Evolutionary conservation across 176 grass and related monocot species (phyloP), one percentile per base, ranked within the genome.

Genomic region (Aegilops tauschii): DNA sequence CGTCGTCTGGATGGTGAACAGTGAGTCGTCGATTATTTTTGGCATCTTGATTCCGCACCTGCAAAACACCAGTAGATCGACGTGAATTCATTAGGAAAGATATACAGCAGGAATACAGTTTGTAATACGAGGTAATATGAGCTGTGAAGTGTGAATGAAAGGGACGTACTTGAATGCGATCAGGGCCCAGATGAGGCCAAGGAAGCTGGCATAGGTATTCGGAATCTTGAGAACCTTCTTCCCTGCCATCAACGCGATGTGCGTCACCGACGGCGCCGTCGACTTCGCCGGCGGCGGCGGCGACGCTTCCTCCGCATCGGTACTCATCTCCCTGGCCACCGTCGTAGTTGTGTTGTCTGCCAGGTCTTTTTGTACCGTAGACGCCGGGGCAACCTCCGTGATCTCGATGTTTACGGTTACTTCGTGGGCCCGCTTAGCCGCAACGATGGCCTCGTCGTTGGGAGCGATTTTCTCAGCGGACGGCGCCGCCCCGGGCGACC

Each of bases 181-280:
- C 0, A 95, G 77, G 28, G 96, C 83, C 93, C 96, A 98, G 40
- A 94, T 34, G 68, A 98, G 88, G 9, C 96, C 96, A 2, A 98
- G 86, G 61, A 90, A 92, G 67, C 93, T 98, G 1, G 91, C 96
- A 28, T 98, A 89, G 73, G 96, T 98, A 50, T 91, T 95, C 0
- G 93, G 96, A 25, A 95, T 92, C 75, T 69, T 80, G 1, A 94
- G 81, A 66, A 95, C 84, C 91, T 92, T 98, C 90, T 89, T 98
- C 75, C 36, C 78, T 9, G 92, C 93, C 90, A 89, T 89, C 49
- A 66, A 82, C 0, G 72, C 34, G 71, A 95, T 83, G 21, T 65
- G 67, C 82, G 5, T 78, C 74, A 82, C 86, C 17, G 90, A 78
- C 29, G 88, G 83, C 62, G 28, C 61, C 9, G 28, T 54, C 5